These are phyloP conservation scores for Chloranthus sessilifolius DNA, from an alignment of 164 flowering plant genomes.

Conservation along the genomic window DNA sequence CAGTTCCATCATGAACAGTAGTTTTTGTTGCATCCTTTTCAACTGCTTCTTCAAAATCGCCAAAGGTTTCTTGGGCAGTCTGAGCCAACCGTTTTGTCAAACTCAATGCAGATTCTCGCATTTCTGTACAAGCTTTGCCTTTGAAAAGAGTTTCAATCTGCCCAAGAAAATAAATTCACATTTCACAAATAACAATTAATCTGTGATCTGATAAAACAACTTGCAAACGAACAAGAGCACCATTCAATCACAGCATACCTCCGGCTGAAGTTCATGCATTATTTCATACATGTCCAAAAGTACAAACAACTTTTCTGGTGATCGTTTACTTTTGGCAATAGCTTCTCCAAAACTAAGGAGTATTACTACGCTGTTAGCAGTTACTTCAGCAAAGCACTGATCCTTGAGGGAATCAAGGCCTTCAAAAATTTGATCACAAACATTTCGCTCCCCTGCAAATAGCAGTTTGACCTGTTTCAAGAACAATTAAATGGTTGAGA, in stretches of 20 bases:
- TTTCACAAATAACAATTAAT: no score
- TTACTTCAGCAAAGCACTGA: conserved; percentile 84
- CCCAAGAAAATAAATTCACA: conserved; percentile 8
- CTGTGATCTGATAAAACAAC: no score
- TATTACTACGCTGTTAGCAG: conserved; percentile 68
- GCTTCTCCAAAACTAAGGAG: conserved; percentile 99
- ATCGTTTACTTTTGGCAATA: conserved; percentile 93
- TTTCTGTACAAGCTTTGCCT: conserved; percentile 67
- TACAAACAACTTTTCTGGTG: conserved; percentile 93
- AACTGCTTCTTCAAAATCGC: conserved; percentile 95
- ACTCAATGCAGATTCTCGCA: conserved; percentile 63
- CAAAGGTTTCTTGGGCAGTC: conserved; percentile 87
- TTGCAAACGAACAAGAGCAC: no score
- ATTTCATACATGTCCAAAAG: conserved; percentile 96
- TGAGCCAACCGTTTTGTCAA: conserved; percentile 85
- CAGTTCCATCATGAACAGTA: conserved; percentile 94
- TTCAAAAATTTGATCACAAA: conserved; percentile 87
- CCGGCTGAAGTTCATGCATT: conserved; percentile 88
- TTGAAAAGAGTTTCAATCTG: conserved; percentile 70
- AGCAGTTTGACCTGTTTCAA: conserved; percentile 81
- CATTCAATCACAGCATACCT: conserved; percentile 59
- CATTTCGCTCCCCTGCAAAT: conserved; percentile 76
- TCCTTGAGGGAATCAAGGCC: conserved; percentile 66
- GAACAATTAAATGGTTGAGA: conserved; percentile 13
- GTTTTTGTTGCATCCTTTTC: conserved; percentile 96